These are phyloP conservation scores for Hordeum marinum DNA, from an alignment of 176 grass and related monocot genomes.

Conservation along the genomic window DNA sequence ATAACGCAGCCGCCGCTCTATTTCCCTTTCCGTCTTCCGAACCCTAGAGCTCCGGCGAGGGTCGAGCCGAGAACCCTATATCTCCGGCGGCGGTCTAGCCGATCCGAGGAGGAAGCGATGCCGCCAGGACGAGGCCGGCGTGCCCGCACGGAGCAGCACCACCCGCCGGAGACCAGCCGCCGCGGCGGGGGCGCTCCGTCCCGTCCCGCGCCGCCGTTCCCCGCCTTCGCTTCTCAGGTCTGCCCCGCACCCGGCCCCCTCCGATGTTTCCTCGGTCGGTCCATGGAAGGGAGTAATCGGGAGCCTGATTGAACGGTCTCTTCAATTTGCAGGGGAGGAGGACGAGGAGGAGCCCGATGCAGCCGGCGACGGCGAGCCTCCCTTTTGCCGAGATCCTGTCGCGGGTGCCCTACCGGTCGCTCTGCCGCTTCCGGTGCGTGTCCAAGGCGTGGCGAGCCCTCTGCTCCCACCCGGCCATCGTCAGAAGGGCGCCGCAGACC, in stretches of 20 bases:
- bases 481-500: background rate
- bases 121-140: background rate
- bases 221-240: background rate
- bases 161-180: background rate
- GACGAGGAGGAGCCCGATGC: too few species aligned
- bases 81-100: background rate
- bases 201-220: background rate
- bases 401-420: background rate
- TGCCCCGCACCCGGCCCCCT: background rate
- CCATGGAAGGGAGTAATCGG: background rate
- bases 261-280: background rate
- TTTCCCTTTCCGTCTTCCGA: background rate
- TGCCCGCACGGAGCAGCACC: too few species aligned
- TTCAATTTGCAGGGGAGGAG: too few species aligned
- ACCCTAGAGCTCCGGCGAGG: too few species aligned
- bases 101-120: background rate
- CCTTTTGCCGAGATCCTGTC: background rate
- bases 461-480: background rate
- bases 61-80: too few species aligned
- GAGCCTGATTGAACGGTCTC: background rate
- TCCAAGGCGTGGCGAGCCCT: background rate
- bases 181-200: background rate
- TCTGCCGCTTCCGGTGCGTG: background rate
- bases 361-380: background rate
- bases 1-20: background rate